Evolutionary conservation across 805 yeast genomes (phyloP).

Genomic region (Huiozyma naganishii): DNA sequence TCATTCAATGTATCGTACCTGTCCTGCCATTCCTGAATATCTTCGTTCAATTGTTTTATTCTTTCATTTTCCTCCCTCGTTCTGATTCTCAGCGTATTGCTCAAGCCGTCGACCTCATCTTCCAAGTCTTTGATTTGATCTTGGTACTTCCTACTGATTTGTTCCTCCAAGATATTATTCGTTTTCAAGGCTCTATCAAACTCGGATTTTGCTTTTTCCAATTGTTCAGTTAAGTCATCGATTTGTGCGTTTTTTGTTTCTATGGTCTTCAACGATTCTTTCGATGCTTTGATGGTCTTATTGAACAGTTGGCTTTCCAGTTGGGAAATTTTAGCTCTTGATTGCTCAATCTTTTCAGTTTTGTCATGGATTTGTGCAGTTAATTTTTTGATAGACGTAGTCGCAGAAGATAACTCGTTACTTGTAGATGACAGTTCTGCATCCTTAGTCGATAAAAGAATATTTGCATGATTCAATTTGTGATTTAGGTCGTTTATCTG

Average conservation of each 20-base stretch:
- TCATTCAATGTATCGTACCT: constrained; percentile 3
- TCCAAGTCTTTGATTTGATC: constrained; percentile 6
- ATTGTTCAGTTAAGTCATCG: constrained; percentile 4
- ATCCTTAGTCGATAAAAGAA: background rate
- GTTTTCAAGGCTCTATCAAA: constrained; percentile 1
- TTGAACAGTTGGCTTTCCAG: constrained; percentile 14
- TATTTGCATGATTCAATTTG: too few relatives aligned
- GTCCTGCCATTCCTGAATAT: constrained; percentile 4
- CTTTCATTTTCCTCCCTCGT: background rate
- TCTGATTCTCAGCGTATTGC: background rate
- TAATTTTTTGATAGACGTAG: too few relatives aligned
- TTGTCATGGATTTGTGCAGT: background rate
- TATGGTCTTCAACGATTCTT: constrained; percentile 10
- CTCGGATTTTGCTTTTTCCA: constrained; percentile 1
- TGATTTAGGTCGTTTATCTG: too few relatives aligned
- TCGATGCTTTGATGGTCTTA: constrained; percentile 13
- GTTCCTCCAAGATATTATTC: constrained; percentile 2
- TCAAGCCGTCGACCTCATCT: constrained; percentile 6
- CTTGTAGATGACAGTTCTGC: background rate
- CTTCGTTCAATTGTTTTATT: background rate
- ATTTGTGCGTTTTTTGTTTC: constrained; percentile 13
- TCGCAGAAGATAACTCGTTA: background rate
- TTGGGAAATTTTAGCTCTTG: constrained; percentile 3
- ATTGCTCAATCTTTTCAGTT: background rate
- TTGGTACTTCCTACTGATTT: constrained; percentile 3